phyloP scores from a whole-genome alignment of 768 basidiomycete genomes.

The Megacollybia marginata region DNA sequence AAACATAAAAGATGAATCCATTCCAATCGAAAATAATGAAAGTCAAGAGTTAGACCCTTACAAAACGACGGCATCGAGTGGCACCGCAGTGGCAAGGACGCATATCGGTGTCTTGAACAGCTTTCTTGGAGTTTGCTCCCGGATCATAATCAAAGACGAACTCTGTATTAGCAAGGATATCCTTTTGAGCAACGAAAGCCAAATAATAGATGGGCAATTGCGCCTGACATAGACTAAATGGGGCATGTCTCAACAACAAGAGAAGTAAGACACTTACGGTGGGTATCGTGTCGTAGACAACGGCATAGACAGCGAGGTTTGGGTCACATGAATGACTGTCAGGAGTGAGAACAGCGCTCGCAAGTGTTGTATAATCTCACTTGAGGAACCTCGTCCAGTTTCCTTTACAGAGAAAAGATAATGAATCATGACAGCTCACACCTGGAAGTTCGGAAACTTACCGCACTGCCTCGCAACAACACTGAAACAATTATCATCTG shows the following conservation, averaged over 20 bases:
- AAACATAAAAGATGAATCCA: too few relatives aligned
- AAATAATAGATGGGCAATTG: constrained; percentile 12
- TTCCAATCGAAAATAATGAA: neutral
- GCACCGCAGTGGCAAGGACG: neutral
- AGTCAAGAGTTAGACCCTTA: neutral
- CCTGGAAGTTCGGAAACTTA: constrained; percentile 1
- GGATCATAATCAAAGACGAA: constrained; percentile 18
- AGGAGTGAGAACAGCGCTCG: neutral
- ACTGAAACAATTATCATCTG: neutral
- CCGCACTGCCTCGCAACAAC: constrained; percentile 6
- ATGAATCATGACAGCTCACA: neutral
- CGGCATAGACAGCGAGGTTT: constrained; percentile 9
- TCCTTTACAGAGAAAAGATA: constrained; percentile 6
- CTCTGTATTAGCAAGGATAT: constrained; percentile 13
- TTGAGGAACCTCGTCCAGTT: constrained; percentile 23
- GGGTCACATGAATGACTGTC: constrained; percentile 18
- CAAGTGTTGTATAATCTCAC: constrained; percentile 5
- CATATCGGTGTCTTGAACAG: neutral
- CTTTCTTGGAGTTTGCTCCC: neutral
- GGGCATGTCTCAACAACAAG: neutral
- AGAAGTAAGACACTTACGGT: constrained; percentile 2
- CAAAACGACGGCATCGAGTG: neutral
- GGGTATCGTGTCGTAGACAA: constrained; percentile 8
- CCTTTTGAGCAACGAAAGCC: constrained; percentile 12
- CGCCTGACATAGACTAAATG: neutral